Percentiles rank a stretch among this genome's conserved stretches.
These are phyloP conservation scores for Colletotrichum lindemuthianum DNA, from an alignment of 2,329 filamentous ascomycete genomes.

Conservation along the genomic window DNA sequence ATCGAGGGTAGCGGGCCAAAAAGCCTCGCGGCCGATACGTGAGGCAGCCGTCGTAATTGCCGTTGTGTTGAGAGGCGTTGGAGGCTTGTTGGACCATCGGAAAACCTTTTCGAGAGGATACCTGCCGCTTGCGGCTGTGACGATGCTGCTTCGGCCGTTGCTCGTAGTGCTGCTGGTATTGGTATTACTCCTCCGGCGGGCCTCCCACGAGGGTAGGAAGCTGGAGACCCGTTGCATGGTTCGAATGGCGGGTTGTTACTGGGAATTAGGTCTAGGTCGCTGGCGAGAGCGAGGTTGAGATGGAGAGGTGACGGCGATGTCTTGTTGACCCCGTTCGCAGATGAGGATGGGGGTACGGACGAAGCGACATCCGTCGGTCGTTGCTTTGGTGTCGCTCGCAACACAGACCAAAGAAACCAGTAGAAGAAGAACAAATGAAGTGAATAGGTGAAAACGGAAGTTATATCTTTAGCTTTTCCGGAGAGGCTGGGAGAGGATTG, in stretches of 20 bases:
- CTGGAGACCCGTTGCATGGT: slow-evolving; percentile 56
- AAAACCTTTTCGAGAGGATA: slow-evolving; percentile 51
- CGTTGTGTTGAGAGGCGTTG: slow-evolving; percentile 62
- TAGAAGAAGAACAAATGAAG: no score
- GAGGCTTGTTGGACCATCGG: slow-evolving; percentile 57
- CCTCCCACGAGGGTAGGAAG: slow-evolving; percentile 57
- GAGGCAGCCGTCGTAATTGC: slow-evolving; percentile 68
- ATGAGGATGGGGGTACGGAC: slow-evolving; percentile 25
- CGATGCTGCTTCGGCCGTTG: slow-evolving; percentile 27
- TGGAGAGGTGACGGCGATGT: slow-evolving; percentile 10
- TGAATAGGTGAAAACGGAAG: no score
- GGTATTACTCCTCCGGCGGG: slow-evolving; percentile 47
- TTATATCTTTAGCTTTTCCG: slow-evolving; percentile 2
- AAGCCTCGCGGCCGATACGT: slow-evolving; percentile 75
- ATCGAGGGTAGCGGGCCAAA: slow-evolving; percentile 87
- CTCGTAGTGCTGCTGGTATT: slow-evolving; percentile 33
- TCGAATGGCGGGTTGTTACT: slow-evolving; percentile 33
- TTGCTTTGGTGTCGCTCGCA: slow-evolving; percentile 23
- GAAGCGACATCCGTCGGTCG: slow-evolving; percentile 33
- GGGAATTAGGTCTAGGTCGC: no score
- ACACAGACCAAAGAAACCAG: slow-evolving; percentile 1
- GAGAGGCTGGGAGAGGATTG: slow-evolving; percentile 19
- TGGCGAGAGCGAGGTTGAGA: not conserved
- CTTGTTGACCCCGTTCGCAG: slow-evolving; percentile 25
- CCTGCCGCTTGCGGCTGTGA: slow-evolving; percentile 39